Base-by-base conservation (phyloP, 371 early-diverging fungal species). In the Mortierella sp. region DNA sequence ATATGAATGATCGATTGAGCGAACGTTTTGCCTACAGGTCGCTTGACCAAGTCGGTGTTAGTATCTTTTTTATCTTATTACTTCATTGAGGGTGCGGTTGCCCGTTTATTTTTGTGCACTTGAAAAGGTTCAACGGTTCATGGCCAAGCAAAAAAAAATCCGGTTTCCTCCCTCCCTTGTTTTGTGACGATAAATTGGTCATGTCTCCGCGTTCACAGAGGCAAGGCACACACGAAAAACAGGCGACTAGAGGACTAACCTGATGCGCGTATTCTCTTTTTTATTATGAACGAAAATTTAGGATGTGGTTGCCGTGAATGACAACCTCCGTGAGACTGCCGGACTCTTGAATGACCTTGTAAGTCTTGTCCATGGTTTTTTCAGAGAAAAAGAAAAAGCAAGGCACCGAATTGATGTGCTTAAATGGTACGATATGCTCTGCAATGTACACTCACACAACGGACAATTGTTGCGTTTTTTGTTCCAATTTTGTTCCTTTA, bases 291-390 rank as follows among this genome's bases (percentile, higher is more conserved):
- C 34, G 58, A 6, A 29, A 16, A 40, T 7, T 34, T 76, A 80
- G 80, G 76, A 80, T 43, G 26, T 73, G 41, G 47, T 63, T 13
- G 52, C 80, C 39, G 53, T 69, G 13, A 73, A 66, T 41, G 80
- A 80, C 11, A 68, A 80, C 77, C 77, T 80, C 77, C 80, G 70
- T 63, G 80, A 76, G 74, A 61, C 68, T 41, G 80, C 74, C 37
- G 68, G 64, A 43, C 64, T 80, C 19, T 63, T 80, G 40, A 72
- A 76, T 66, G 41, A 50, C 39, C 61, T 80, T 70, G 80, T 80
- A 79, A 66, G 68, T 55, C 4, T n/a, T n/a, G n/a, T n/a, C n/a
- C n/a, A 16, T 10, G 24, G 24, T 2, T 19, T 5, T 40, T 4
- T 7, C 67, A 34, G 16, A n/a, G 13, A 67, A 45, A 50, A 48